Evolutionary conservation across 306 rosid genomes (phyloP).

Genomic region (Styphnolobium japonicum): DNA sequence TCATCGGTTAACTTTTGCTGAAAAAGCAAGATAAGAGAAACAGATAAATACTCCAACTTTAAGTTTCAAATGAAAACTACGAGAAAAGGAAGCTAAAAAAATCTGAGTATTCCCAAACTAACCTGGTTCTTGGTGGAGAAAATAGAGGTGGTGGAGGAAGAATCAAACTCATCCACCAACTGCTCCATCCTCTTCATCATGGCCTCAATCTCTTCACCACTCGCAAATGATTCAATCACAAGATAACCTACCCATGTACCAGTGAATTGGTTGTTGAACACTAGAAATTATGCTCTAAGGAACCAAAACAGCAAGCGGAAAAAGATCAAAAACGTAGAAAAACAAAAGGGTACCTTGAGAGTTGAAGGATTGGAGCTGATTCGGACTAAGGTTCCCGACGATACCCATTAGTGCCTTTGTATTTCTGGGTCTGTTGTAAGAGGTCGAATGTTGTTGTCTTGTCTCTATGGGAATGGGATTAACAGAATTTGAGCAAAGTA

Average conservation of each 20-base stretch:
- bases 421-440: too few species aligned
- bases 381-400: conserved; percentile 45
- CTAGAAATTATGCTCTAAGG: not conserved
- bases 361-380: conserved; percentile 61
- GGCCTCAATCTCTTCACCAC: conserved; percentile 52
- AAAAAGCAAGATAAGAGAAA: not conserved
- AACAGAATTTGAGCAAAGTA: too few species aligned
- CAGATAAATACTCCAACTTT: not conserved
- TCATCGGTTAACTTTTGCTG: conserved; percentile 64
- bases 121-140: conserved; percentile 96
- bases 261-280: not conserved
- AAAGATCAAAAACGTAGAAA: not conserved
- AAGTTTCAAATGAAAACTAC: not conserved
- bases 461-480: not conserved
- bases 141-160: conserved; percentile 72
- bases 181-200: conserved; percentile 77
- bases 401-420: too few species aligned
- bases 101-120: not conserved
- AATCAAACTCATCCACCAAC: conserved; percentile 68
- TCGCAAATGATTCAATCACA: conserved; percentile 75
- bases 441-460: not conserved
- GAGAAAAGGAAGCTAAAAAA: not conserved
- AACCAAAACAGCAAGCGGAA: not conserved
- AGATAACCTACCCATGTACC: conserved; percentile 53
- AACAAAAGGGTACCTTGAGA: conserved; percentile 51